phyloP scores from a whole-genome alignment of 2,329 filamentous ascomycete species.

The Botrytis galanthina region DNA sequence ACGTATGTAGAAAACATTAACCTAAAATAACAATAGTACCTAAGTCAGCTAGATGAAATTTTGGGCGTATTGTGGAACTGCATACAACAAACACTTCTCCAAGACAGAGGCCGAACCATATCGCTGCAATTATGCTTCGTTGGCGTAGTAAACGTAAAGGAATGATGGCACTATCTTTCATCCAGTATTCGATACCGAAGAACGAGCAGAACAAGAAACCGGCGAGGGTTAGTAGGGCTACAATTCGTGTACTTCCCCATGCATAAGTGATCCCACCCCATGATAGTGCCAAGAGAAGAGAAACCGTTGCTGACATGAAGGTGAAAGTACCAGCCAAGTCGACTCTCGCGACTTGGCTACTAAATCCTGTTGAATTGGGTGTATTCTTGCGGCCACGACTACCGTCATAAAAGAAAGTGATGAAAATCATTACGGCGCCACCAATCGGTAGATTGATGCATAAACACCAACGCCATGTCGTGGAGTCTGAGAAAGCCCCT shows the following conservation, averaged over 20 bases:
- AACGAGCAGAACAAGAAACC: not conserved
- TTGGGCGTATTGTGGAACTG: not conserved
- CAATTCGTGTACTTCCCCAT: conserved; percentile 32
- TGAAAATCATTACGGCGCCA: not conserved
- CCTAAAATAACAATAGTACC: not conserved
- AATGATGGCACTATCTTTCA: not conserved
- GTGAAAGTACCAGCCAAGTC: not conserved
- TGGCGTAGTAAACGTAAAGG: not conserved
- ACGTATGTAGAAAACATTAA: not conserved
- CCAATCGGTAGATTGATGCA: not conserved
- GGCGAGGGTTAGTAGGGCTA: conserved; percentile 30
- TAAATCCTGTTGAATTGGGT: not conserved
- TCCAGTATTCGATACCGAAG: not conserved
- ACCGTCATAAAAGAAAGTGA: not conserved
- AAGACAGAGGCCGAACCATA: not conserved
- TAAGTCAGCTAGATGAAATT: not conserved
- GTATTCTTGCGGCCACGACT: not conserved
- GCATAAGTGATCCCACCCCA: conserved; percentile 41
- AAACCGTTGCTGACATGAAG: conserved; percentile 23
- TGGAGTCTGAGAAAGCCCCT: not conserved
- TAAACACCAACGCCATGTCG: not conserved
- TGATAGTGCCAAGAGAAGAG: conserved; percentile 37
- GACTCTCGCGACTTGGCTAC: not conserved
- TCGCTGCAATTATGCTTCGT: not conserved
- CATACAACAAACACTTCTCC: not conserved